phyloP scores from a whole-genome alignment of 441 rosid species.

The Mallotus japonicus region DNA sequence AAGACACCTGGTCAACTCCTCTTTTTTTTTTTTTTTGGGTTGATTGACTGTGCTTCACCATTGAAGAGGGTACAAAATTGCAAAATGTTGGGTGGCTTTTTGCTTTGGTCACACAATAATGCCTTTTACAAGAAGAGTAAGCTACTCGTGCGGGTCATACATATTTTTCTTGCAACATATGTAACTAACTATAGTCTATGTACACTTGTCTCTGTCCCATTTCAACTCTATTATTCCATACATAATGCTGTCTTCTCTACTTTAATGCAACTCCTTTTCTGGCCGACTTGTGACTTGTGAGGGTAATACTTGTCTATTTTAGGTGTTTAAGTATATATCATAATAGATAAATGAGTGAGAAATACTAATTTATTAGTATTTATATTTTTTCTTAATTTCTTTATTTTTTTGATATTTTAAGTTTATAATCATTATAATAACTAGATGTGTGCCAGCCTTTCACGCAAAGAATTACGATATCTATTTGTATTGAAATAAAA shows the following conservation, averaged over 20 bases:
- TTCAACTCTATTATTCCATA: background rate
- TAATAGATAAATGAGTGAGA: too few relatives aligned
- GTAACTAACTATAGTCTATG: background rate
- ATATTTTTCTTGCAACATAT: background rate
- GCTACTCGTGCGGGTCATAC: conserved; percentile 29
- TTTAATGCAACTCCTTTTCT: too few relatives aligned
- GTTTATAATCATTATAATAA: too few relatives aligned
- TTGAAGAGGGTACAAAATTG: background rate
- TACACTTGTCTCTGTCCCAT: background rate
- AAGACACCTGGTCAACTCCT: conserved; percentile 71
- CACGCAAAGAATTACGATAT: too few relatives aligned
- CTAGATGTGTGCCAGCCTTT: too few relatives aligned
- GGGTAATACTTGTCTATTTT: too few relatives aligned
- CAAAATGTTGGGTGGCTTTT: conserved; percentile 24
- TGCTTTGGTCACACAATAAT: conserved; percentile 29
- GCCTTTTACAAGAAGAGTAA: background rate
- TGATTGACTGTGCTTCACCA: conserved; percentile 12
- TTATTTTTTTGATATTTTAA: too few relatives aligned
- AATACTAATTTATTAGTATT: too few relatives aligned
- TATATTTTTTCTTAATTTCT: too few relatives aligned
- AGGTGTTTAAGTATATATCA: too few relatives aligned
- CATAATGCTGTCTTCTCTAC: background rate
- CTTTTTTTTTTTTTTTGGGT: background rate
- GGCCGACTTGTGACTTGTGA: too few relatives aligned
- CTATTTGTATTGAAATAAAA: too few relatives aligned